Evolutionary conservation across 164 flowering plant species (phyloP).

Genomic region (Macadamia tetraphylla): DNA sequence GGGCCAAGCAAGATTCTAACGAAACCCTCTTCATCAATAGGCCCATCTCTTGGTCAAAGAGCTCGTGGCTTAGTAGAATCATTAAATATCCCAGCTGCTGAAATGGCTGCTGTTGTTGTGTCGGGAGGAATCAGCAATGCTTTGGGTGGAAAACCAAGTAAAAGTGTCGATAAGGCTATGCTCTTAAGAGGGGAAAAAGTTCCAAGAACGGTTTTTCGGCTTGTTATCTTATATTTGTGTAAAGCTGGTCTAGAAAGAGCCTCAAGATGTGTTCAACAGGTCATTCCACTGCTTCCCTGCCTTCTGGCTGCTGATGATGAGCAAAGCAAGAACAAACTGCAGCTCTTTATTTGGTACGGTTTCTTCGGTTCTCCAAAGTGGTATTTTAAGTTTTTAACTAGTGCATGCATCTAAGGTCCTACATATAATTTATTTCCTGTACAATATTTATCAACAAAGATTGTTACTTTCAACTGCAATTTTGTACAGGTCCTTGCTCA

Average conservation of each 20-base stretch:
- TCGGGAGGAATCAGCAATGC: conserved; percentile 95
- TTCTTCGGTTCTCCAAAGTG: background rate
- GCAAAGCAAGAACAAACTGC: conserved; percentile 81
- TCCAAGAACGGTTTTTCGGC: conserved; percentile 75
- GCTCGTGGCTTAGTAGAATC: conserved; percentile 99
- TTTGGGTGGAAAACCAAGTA: conserved; percentile 73
- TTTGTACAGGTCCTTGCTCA: conserved; percentile 64
- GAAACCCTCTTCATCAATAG: conserved; percentile 47
- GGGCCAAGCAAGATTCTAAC: conserved; percentile 61
- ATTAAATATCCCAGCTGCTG: conserved; percentile 95
- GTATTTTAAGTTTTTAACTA: background rate
- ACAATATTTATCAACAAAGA: background rate
- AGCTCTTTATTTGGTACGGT: conserved; percentile 81
- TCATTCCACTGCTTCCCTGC: conserved; percentile 71
- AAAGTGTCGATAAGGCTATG: conserved; percentile 87
- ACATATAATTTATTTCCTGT: background rate
- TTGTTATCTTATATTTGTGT: conserved; percentile 72
- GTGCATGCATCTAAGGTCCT: background rate
- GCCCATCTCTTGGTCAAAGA: conserved; percentile 92
- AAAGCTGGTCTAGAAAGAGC: conserved; percentile 73
- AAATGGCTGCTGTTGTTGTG: conserved; percentile 99
- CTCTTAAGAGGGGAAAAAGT: conserved; percentile 86
- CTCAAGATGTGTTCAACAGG: conserved; percentile 76
- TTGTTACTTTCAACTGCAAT: conserved; percentile 13
- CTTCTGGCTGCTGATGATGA: conserved; percentile 85